phyloP scores from a whole-genome alignment of 129 eudicot genomes.

The Sambucus nigra region DNA sequence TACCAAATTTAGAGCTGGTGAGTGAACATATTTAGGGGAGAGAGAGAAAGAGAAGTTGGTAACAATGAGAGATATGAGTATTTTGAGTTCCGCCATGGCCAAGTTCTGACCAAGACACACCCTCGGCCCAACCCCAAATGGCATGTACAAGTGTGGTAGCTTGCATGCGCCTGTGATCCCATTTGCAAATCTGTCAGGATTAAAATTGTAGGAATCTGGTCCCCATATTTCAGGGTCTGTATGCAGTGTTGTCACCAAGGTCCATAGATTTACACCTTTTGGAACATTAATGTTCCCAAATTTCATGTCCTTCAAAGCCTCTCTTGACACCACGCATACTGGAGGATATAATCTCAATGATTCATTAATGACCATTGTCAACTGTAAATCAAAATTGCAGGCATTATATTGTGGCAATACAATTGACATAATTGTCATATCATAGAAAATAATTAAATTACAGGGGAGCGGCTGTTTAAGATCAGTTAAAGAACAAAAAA shows the following conservation, averaged over 20 bases:
- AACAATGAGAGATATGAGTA: constrained; percentile 14
- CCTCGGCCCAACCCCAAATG: constrained; percentile 34
- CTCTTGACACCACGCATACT: constrained; percentile 24
- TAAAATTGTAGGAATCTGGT: constrained; percentile 24
- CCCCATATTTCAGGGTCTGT: constrained; percentile 37
- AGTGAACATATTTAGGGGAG: constrained; percentile 23
- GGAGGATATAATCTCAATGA: constrained; percentile 34
- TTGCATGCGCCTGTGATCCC: constrained; percentile 38
- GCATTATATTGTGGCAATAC: background rate
- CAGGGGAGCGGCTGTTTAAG: no score
- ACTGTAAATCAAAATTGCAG: constrained; percentile 12
- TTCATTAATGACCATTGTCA: constrained; percentile 34
- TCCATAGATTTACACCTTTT: constrained; percentile 25
- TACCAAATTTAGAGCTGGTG: constrained; percentile 22
- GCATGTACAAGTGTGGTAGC: constrained; percentile 32
- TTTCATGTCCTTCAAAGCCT: constrained; percentile 29
- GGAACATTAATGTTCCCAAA: constrained; percentile 21
- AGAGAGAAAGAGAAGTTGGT: constrained; percentile 15
- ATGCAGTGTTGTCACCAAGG: constrained; percentile 19
- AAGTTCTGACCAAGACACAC: constrained; percentile 25
- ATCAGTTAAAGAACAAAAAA: no score
- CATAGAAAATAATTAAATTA: no score
- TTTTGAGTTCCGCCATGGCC: constrained; percentile 24
- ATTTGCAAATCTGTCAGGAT: constrained; percentile 25
- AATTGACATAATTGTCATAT: no score